Conservation (phyloP, 2,329 filamentous ascomycete genomes). For the Neopestalotiopsis sp. region DNA sequence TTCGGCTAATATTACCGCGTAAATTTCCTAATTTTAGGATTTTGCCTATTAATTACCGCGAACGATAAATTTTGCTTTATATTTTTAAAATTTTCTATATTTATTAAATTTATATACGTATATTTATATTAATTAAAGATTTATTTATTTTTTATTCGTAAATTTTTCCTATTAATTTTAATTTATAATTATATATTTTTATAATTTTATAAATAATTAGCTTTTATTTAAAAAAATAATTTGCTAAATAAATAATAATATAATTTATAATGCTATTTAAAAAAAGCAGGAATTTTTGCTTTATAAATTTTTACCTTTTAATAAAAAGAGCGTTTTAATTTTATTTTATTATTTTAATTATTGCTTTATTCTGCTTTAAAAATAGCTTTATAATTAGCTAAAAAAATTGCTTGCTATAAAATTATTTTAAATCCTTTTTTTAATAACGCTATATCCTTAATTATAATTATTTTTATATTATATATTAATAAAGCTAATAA, state of each 20-base stretch:
- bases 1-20: neutral
- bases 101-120: neutral
- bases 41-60: neutral
- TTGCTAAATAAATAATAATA: neutral
- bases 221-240: neutral
- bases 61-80: neutral
- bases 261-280: neutral
- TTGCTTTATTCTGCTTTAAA: neutral
- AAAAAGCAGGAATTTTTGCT: neutral
- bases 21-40: neutral
- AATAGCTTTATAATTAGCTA: neutral
- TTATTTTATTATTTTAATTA: neutral
- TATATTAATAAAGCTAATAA: too few species aligned
- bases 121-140: neutral
- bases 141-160: neutral
- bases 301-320: neutral
- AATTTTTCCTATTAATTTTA: neutral
- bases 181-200: neutral
- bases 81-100: neutral
- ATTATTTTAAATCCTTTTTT: neutral
- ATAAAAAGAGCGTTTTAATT: neutral
- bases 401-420: neutral
- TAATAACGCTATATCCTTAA: too few species aligned
- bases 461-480: too few species aligned
- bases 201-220: neutral